Percentiles rank a stretch among this genome's conserved stretches.
Evolutionary conservation across 495 filamentous ascomycete species (phyloP).

Genomic region (Aspergillus funiculosus): DNA sequence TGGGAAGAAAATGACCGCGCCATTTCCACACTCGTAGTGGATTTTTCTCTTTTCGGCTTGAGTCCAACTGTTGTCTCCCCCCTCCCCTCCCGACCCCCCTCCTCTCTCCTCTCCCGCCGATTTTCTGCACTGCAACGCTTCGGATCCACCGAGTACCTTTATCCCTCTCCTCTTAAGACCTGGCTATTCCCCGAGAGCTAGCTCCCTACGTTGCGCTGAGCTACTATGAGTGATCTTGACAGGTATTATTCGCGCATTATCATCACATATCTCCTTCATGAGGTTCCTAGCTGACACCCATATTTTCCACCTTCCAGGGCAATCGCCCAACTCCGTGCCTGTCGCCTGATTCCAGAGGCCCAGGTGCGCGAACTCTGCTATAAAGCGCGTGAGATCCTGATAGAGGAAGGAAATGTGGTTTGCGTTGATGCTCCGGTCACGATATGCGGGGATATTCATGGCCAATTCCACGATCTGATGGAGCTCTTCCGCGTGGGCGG

Average conservation of each 20-base stretch:
- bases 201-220: constrained; percentile 4
- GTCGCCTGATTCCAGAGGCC: constrained; percentile 90
- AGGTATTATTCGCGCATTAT: constrained; percentile 47
- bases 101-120: constrained; percentile 7
- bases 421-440: constrained; percentile 94
- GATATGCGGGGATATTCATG: constrained; percentile 98
- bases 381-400: constrained; percentile 92
- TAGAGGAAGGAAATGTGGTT: constrained; percentile 97
- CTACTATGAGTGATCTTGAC: constrained; percentile 80
- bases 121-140: constrained; percentile 1
- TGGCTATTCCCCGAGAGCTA: constrained; percentile 8
- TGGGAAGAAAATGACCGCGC: constrained; percentile 22
- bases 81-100: constrained; percentile 1
- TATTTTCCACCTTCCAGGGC: constrained; percentile 55
- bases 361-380: constrained; percentile 96
- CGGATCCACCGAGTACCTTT: constrained; percentile 18
- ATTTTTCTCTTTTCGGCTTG: constrained; percentile 12
- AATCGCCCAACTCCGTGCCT: constrained; percentile 88
- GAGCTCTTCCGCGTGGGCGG: constrained; percentile 95
- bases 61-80: too few species aligned
- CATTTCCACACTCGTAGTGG: constrained; percentile 20
- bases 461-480: constrained; percentile 98
- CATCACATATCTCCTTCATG: neutral
- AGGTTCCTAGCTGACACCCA: constrained; percentile 13
- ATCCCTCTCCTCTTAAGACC: constrained; percentile 10